phyloP scores from a whole-genome alignment of 2,329 filamentous ascomycete species.

The Alternaria ethzedia region DNA sequence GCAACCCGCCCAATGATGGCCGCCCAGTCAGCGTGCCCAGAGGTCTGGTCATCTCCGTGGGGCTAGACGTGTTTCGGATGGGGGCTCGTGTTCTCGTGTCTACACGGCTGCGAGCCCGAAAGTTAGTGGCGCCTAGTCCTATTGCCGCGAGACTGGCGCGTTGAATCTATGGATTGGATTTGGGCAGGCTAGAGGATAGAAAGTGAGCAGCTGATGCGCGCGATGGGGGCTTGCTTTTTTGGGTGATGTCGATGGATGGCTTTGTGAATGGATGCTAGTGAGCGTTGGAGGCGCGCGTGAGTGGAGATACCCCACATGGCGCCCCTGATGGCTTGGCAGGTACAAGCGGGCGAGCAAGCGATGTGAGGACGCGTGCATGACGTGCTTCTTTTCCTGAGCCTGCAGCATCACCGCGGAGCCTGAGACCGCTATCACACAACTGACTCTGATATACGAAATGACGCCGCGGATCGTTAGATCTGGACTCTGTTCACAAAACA shows the following conservation, averaged over 20 bases:
- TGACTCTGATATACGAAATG: not conserved
- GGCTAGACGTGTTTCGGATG: constrained; percentile 5
- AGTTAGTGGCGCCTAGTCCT: not conserved
- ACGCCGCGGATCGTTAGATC: not conserved
- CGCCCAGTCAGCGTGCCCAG: constrained; percentile 1
- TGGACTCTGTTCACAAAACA: not conserved
- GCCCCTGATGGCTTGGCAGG: constrained; percentile 4
- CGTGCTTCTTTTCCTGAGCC: not conserved
- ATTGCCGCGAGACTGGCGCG: not conserved
- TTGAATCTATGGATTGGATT: not conserved
- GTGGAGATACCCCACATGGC: not conserved
- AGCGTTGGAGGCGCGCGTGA: not conserved
- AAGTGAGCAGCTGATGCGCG: not conserved
- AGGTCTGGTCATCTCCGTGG: not conserved
- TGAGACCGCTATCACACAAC: not conserved
- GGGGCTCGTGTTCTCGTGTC: constrained; percentile 3
- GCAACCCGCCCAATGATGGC: not conserved
- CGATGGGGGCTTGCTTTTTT: not conserved
- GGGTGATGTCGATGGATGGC: not conserved
- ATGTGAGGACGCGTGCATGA: not conserved
- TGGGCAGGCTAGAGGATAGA: not conserved
- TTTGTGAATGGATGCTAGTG: not conserved
- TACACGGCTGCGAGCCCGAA: not conserved
- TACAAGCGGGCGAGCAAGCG: not conserved
- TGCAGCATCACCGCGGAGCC: not conserved